Evolutionary conservation across 2,329 filamentous ascomycete species (phyloP), one percentile per base, ranked within the genome.

Genomic region (Magnaporthales sp.): DNA sequence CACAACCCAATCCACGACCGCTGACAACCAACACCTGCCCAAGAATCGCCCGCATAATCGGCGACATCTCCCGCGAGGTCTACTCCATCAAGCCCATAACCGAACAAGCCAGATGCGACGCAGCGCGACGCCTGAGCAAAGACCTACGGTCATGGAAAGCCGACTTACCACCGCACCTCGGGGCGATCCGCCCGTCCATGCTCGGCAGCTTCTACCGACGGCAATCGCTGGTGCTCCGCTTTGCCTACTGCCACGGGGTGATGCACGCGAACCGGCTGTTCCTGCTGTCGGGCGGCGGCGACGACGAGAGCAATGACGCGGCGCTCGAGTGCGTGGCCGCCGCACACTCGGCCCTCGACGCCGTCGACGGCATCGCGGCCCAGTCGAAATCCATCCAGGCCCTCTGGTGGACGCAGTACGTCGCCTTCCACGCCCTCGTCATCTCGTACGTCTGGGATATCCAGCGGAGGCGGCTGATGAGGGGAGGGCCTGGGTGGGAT

Each of bases 381-480:
- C 76, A 77, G 5, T 76, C 73, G 9, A 75, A 75, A 46, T 75
- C 80, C 2, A 82, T 81, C 64, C 77, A 81, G 65, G 79, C 80
- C 0, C 79, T 83, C 54, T 84, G 83, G 80, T 84, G 81, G 72
- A 84, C 80, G 27, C 80, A 83, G 32, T 84, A 84, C 69, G 81
- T 84, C 3, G 79, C 81, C 0, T 85, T 85, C 67, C 85, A 81
- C 68, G 82, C 83, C 0, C 76, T 86, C 0, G 81, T 81, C 0
- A 81, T 85, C 4, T 74, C 84, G 0, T 86, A 85, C 67, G 80
- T 86, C 1, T 84, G 81, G 76, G 66, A 1, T 65, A 30, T 19
- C 65, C 54, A 26, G 8, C 54, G 13, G 24, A 58, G 4, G n/a
- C 19, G 54, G 32, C 32, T 3, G 32, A 11, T 4, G 11, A 19